Base-by-base conservation (phyloP, 2,329 filamentous ascomycete genomes). In the Neofusicoccum ribis region DNA sequence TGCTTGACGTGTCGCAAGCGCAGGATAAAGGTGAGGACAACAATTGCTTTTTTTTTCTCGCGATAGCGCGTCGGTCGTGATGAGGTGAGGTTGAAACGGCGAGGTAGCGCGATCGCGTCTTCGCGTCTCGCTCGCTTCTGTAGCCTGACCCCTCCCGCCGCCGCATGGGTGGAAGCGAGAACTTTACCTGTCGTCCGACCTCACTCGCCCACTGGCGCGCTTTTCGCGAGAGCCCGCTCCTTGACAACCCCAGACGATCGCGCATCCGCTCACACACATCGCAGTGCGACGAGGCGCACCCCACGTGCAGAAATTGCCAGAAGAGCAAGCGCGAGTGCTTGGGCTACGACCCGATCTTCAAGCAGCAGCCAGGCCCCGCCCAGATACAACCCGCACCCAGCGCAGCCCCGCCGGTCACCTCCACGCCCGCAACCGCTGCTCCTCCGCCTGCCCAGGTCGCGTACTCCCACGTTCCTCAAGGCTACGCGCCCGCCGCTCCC, bases 231-330 rank as follows among this genome's bases (percentile, higher is more conserved):
- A 47, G 27, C 56, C 43, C 44, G 27, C 27, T 34, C n/a, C 56
- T n/a, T 50, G 34, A 52, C 50, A 31, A 23, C 41, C 50, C 36
- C 31, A 20, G 9, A 17, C 49, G 20, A 60, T 14, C 56, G 15
- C n/a, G 15, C 5, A 27, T 5, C 14, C 44, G 17, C 61, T 64
- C 51, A 64, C 50, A 54, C 31, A 14, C 46, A 8, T 71, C 67
- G 70, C 77, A 97, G 95, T 99, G 95, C 81, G 95, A 98, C 86
- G 95, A 99, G 84, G 89, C 88, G 67, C 93, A 97, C 78, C 95
- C 95, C 23, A 89, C 90, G 67, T 99, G 95, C 83, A 89, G 92
- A 80, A 92, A 95, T 75, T 95, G 91, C 81, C 89, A 90, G 74
- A 95, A 95, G 78, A 93, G 90, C 70, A 95, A 94, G 80, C 91